phyloP scores from a whole-genome alignment of 2,329 filamentous ascomycete species.

The Plenodomus biglobosus region DNA sequence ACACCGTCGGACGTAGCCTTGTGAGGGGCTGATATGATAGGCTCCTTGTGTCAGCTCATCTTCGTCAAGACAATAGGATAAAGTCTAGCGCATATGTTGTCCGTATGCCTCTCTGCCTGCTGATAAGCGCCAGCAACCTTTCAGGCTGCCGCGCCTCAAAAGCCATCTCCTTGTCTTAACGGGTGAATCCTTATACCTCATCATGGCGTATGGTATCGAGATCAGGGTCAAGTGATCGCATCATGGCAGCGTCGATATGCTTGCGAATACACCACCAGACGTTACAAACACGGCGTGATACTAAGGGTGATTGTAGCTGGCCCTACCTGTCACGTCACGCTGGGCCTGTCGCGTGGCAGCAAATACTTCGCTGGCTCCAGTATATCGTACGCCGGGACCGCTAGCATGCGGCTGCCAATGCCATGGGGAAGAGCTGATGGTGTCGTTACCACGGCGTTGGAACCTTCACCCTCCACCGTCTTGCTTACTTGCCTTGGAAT shows the following conservation, averaged over 20 bases:
- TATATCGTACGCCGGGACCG: conserved; percentile 12
- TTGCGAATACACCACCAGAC: neutral
- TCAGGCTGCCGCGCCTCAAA: neutral
- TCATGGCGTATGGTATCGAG: neutral
- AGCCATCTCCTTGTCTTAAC: neutral
- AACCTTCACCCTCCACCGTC: conserved; percentile 6
- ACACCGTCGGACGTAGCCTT: neutral
- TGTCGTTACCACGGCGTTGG: conserved; percentile 20
- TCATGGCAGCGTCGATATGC: neutral
- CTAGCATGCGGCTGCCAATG: conserved; percentile 6
- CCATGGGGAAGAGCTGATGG: conserved; percentile 7
- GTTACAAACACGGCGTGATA: neutral
- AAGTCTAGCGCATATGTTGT: neutral
- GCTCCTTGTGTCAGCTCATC: neutral
- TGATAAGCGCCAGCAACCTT: neutral
- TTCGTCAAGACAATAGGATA: neutral
- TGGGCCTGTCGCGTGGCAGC: conserved; percentile 12
- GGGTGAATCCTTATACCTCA: no score
- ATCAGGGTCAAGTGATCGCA: neutral
- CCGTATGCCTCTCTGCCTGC: neutral
- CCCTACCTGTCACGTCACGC: neutral
- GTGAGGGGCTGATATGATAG: neutral
- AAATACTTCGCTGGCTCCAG: conserved; percentile 15
- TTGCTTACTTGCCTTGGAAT: conserved; percentile 12
- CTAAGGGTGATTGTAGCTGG: no score